Base-by-base conservation (phyloP, 2,329 filamentous ascomycete species). In the Pseudogymnoascus sp. region DNA sequence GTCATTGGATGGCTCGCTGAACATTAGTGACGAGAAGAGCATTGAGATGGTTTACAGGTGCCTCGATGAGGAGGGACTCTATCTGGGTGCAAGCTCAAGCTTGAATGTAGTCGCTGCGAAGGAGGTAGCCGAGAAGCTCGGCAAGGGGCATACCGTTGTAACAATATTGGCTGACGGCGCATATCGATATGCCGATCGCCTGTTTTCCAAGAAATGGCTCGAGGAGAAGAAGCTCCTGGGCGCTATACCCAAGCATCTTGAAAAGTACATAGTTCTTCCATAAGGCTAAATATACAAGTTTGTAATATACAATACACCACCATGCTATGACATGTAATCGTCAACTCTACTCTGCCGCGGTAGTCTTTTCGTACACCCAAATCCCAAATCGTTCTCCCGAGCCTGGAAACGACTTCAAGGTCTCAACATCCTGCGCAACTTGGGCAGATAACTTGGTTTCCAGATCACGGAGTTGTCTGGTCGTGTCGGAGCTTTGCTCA, bases 41-140 rank as follows among this genome's bases (percentile, higher is more conserved):
- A 93, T 99, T 69, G 91, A 90, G 77, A 97, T 97, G 94, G 91
- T 99, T 50, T 99, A 97, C 79, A 82, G 93, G 67, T 96, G 93
- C 73, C 80, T 99, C 66, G 92, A 97, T 71, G 92, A 97, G 77
- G 94, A 99, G 75, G 94, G 94, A 1, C 78, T 99, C 61, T 99
- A 99, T 75, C 82, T 99, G 1, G 94, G 94, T 66, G 94, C 94
- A 38, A 96, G 91, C 77, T 96, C 91, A 23, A 90, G 91, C 64
- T 79, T 99, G 71, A 99, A 99, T 73, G 94, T 99, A 12, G 94
- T 93, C 5, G 94, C 94, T 1, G 94, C 94, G 14, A 91, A 93
- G 78, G 91, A 97, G 77, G 88, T 97, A 31, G 94, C 94, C 0
- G 86, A 94, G 81, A 91, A 90, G 77, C 78, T 99, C 66, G 94